Conservation (phyloP, 179 eudicot species). For the Silene coronaria region DNA sequence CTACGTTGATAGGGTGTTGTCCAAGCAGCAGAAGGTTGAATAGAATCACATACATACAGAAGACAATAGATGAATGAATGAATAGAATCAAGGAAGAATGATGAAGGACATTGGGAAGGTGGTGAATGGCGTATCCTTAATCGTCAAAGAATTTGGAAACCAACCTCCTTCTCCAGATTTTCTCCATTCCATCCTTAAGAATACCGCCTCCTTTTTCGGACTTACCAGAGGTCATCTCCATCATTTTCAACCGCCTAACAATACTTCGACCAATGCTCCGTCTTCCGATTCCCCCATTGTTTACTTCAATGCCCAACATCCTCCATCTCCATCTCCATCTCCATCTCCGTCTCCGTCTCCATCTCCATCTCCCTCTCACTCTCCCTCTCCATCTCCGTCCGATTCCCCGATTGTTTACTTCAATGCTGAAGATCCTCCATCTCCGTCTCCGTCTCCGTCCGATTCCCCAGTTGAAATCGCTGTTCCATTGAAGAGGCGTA, state of each 20-base stretch:
- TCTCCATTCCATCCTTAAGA: constrained; percentile 42
- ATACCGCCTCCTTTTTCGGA: constrained; percentile 49
- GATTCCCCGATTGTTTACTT: constrained; percentile 35
- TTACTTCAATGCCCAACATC: not conserved
- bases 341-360: not conserved
- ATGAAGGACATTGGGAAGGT: constrained; percentile 50
- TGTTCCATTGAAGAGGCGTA: constrained; percentile 36
- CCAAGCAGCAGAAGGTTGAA: no score
- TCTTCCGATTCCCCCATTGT: not conserved
- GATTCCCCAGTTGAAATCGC: not conserved
- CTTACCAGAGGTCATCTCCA: constrained; percentile 66
- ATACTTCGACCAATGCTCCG: not conserved
- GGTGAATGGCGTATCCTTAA: constrained; percentile 51
- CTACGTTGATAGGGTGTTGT: no score
- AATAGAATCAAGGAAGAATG: not conserved
- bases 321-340: not conserved
- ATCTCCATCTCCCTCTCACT: no score
- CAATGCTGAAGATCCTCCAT: constrained; percentile 6
- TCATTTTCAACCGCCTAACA: constrained; percentile 17
- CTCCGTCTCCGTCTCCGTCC: not conserved
- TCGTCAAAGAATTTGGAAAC: constrained; percentile 42
- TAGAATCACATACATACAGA: no score
- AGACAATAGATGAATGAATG: no score
- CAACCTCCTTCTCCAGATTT: constrained; percentile 17
- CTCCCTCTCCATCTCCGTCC: no score